phyloP scores from a whole-genome alignment of 257 asterid species.

The Scutellaria barbata region DNA sequence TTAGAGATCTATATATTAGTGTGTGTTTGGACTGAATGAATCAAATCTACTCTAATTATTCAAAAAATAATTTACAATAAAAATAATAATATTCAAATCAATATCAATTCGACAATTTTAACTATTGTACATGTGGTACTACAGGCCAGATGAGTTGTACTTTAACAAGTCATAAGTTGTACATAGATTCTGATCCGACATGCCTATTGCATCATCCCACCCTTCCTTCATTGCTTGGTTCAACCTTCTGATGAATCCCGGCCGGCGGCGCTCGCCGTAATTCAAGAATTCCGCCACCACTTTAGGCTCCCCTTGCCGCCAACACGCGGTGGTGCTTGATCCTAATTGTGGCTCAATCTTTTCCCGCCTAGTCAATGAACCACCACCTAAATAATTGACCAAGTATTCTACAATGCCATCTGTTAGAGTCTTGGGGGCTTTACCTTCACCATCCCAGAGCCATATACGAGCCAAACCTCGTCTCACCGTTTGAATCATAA shows the following conservation, averaged over 20 bases:
- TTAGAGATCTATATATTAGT: no score
- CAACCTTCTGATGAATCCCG: constrained; percentile 68
- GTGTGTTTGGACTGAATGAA: no score
- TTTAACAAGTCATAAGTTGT: constrained; percentile 31
- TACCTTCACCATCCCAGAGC: constrained; percentile 61
- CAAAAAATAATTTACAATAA: no score
- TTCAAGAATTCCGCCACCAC: constrained; percentile 53
- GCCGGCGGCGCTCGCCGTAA: constrained; percentile 45
- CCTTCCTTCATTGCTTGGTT: constrained; percentile 59
- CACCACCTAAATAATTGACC: constrained; percentile 5
- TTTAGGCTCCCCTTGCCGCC: constrained; percentile 38
- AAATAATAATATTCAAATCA: no score
- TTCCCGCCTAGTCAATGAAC: no score
- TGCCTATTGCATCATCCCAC: constrained; percentile 64
- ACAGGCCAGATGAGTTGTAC: constrained; percentile 43
- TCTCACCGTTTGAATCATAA: constrained; percentile 42
- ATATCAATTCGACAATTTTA: no score
- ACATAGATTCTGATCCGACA: constrained; percentile 46
- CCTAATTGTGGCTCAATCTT: neutral
- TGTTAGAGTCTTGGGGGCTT: constrained; percentile 46
- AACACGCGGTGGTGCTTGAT: constrained; percentile 21
- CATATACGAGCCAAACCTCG: constrained; percentile 57
- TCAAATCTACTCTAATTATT: no score
- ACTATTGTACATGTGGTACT: constrained; percentile 21
- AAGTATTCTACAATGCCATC: constrained; percentile 62